A percentile compares a stretch with the other conserved stretches of the same genome.
Evolutionary conservation across 1,284 basidiomycete species (phyloP).

Genomic region (Cystobasidiaceae sp.): DNA sequence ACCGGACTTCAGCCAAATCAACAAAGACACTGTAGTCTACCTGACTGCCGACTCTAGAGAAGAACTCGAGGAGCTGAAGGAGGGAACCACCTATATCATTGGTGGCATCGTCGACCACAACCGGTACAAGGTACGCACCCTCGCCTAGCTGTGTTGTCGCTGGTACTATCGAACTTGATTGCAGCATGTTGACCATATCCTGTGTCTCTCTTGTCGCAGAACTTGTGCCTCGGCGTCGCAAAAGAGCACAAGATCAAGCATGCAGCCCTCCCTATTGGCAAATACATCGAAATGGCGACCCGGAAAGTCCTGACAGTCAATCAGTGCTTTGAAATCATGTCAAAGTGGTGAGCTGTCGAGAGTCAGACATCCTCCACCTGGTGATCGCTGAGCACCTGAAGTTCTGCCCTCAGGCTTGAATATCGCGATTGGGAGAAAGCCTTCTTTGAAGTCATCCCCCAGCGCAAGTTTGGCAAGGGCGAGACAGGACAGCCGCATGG

Average conservation of each 20-base stretch:
- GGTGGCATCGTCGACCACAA: conserved; percentile 96
- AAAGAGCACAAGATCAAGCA: conserved; percentile 66
- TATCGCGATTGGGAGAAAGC: conserved; percentile 67
- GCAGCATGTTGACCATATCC: not conserved
- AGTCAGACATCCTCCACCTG: not conserved
- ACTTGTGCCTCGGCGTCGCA: conserved; percentile 84
- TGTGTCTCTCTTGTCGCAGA: no score
- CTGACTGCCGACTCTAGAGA: conserved; percentile 90
- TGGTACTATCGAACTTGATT: not conserved
- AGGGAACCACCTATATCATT: conserved; percentile 87
- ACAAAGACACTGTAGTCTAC: conserved; percentile 66
- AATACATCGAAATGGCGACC: conserved; percentile 75
- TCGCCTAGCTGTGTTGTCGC: not conserved
- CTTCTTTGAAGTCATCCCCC: conserved; percentile 77
- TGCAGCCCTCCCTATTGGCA: conserved; percentile 87
- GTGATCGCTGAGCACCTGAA: conserved; percentile 40
- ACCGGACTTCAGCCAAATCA: conserved; percentile 17
- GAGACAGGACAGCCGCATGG: not conserved
- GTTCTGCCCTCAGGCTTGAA: conserved; percentile 1
- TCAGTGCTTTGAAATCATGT: conserved; percentile 84
- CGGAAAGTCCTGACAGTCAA: conserved; percentile 97
- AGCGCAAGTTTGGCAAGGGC: conserved; percentile 68
- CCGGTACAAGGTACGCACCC: conserved; percentile 74
- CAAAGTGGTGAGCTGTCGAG: conserved; percentile 65
- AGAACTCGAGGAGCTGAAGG: conserved; percentile 70